Percentiles rank a stretch among this genome's conserved stretches.
phyloP scores from a whole-genome alignment of 805 yeast genomes.

The Saccharomycopsis lassenensis region DNA sequence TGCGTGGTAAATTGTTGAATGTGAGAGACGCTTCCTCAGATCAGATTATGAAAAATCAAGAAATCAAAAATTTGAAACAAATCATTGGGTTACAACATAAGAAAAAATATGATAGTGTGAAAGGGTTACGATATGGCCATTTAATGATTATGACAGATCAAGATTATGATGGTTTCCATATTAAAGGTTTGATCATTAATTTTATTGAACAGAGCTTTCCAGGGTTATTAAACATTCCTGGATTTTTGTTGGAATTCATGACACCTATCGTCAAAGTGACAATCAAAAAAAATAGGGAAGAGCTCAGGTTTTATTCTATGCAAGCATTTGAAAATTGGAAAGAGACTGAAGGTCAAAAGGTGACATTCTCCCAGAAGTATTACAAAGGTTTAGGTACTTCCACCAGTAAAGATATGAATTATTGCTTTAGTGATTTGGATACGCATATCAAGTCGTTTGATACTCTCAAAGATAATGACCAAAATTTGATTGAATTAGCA shows the following conservation, averaged over 20 bases:
- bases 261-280: conserved; percentile 95
- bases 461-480: conserved; percentile 68
- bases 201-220: conserved; percentile 92
- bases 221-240: conserved; percentile 82
- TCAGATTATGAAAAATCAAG: conserved; percentile 85
- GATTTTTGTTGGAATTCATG: conserved; percentile 84
- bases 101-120: conserved; percentile 63
- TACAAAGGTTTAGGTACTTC: conserved; percentile 99
- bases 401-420: conserved; percentile 67
- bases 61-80: conserved; percentile 89
- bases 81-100: conserved; percentile 94
- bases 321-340: conserved; percentile 95
- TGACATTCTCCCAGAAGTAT: conserved; percentile 87
- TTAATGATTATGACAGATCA: conserved; percentile 99
- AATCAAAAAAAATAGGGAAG: conserved; percentile 49
- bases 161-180: conserved; percentile 98
- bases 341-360: conserved; percentile 61
- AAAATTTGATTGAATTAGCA: conserved; percentile 74
- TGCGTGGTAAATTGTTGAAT: conserved; percentile 88
- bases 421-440: conserved; percentile 77
- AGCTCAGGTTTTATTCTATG: conserved; percentile 71
- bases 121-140: conserved; percentile 83
- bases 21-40: conserved; percentile 97
- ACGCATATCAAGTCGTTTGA: conserved; percentile 80
- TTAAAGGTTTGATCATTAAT: conserved; percentile 89